Conservation (phyloP, 176 grass and related monocot species). For the Poa annua region DNA sequence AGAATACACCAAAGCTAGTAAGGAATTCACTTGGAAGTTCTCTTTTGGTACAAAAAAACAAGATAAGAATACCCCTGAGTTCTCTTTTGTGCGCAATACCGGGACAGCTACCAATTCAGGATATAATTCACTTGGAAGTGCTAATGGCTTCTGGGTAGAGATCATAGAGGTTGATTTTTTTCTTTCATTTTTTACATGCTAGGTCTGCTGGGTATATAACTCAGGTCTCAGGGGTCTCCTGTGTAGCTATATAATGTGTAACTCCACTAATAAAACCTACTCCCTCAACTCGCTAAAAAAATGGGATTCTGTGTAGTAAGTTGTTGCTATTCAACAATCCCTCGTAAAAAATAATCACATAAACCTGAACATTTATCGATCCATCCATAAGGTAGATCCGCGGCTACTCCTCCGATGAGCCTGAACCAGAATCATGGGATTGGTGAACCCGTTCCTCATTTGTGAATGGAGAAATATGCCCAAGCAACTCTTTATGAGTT, state of each 20-base stretch:
- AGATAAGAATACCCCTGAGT: no score
- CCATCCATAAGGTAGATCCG: no score
- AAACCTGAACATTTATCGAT: no score
- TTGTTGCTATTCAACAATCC: no score
- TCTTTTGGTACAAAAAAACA: no score
- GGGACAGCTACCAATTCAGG: neutral
- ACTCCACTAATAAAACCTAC: no score
- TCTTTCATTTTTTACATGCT: conserved; percentile 5
- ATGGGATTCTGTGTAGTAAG: no score
- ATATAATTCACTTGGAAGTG: neutral
- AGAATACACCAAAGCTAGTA: neutral
- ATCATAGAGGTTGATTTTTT: neutral
- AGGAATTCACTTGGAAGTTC: neutral
- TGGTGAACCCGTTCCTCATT: neutral
- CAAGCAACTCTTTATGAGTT: neutral
- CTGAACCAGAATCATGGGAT: neutral
- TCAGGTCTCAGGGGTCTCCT: neutral
- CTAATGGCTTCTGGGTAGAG: neutral
- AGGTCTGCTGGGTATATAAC: neutral
- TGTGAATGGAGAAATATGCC: neutral
- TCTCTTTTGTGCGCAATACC: no score
- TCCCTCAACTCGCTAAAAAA: no score
- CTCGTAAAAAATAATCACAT: no score
- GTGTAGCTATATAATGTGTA: neutral
- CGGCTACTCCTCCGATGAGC: no score